Percentiles rank a stretch among this genome's conserved stretches.
phyloP scores from a whole-genome alignment of 106 monocot genomes.

The Narthecium ossifragum region DNA sequence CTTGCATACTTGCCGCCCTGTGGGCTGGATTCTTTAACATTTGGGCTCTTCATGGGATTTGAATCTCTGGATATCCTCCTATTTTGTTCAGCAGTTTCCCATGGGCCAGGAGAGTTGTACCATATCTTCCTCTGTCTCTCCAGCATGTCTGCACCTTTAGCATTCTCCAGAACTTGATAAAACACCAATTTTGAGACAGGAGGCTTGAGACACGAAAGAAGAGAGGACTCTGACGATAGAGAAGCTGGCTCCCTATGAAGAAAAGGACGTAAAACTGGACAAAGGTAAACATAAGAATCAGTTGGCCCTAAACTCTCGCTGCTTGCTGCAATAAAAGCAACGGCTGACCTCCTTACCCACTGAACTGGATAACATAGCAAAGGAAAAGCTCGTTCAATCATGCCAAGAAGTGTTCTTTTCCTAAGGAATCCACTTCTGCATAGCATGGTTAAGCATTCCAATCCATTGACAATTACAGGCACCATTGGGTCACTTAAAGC shows the following conservation, averaged over 20 bases:
- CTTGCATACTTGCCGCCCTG: conserved; percentile 24
- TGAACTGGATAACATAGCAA: conserved; percentile 82
- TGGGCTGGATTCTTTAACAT: conserved; percentile 24
- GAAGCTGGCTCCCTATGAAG: conserved; percentile 76
- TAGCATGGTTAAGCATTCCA: conserved; percentile 84
- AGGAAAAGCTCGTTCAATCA: conserved; percentile 81
- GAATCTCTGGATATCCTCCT: conserved; percentile 28
- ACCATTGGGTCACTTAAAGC: conserved; percentile 81
- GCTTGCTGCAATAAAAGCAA: conserved; percentile 73
- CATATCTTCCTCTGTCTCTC: conserved; percentile 94
- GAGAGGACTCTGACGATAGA: conserved; percentile 47
- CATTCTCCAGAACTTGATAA: conserved; percentile 66
- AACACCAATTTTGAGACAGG: conserved; percentile 70
- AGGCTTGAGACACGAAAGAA: conserved; percentile 76
- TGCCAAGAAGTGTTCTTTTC: conserved; percentile 69
- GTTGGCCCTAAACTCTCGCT: conserved; percentile 74
- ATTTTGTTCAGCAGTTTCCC: conserved; percentile 55
- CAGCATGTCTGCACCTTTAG: conserved; percentile 65
- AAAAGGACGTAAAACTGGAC: conserved; percentile 66
- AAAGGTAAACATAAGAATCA: conserved; percentile 85
- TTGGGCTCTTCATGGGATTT: conserved; percentile 21
- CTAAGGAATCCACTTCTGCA: conserved; percentile 68
- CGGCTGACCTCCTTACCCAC: conserved; percentile 77
- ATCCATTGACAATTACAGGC: conserved; percentile 80
- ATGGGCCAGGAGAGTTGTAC: conserved; percentile 68